These are phyloP conservation scores for Neurospora cerealis DNA, from an alignment of 495 filamentous ascomycete genomes.

Conservation along the genomic window DNA sequence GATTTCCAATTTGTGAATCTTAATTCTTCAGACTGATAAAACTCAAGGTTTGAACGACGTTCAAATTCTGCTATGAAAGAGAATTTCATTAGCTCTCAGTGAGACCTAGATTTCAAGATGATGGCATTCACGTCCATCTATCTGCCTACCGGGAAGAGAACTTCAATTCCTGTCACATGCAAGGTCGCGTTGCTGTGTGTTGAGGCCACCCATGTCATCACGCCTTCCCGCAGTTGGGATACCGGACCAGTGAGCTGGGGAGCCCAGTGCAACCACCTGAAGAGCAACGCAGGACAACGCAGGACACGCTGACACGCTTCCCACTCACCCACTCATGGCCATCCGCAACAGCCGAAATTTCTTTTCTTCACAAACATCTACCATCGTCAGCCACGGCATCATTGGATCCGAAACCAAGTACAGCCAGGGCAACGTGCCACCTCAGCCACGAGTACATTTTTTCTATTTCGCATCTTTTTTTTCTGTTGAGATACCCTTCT, in stretches of 20 bases:
- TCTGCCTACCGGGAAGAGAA: background rate
- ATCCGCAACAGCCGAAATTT: constrained; percentile 21
- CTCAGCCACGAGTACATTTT: background rate
- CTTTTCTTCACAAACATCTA: constrained; percentile 1
- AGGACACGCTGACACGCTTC: background rate
- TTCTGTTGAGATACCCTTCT: background rate
- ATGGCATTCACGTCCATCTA: background rate
- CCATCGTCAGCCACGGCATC: background rate
- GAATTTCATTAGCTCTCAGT: too few species aligned
- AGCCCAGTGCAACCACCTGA: background rate
- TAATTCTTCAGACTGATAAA: too few species aligned
- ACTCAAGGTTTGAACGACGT: too few species aligned
- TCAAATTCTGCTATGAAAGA: too few species aligned
- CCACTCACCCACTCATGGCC: background rate
- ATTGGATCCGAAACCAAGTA: background rate
- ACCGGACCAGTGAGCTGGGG: background rate
- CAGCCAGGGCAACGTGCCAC: background rate
- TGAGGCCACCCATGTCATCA: background rate
- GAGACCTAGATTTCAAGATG: background rate
- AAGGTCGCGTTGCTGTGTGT: background rate
- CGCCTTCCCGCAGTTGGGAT: background rate
- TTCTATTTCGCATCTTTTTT: background rate
- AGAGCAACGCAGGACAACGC: background rate
- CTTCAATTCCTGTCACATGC: background rate
- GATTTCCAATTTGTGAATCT: background rate